These are phyloP conservation scores for Bipolaris gigantea DNA, from an alignment of 2,329 filamentous ascomycete genomes.

Conservation along the genomic window DNA sequence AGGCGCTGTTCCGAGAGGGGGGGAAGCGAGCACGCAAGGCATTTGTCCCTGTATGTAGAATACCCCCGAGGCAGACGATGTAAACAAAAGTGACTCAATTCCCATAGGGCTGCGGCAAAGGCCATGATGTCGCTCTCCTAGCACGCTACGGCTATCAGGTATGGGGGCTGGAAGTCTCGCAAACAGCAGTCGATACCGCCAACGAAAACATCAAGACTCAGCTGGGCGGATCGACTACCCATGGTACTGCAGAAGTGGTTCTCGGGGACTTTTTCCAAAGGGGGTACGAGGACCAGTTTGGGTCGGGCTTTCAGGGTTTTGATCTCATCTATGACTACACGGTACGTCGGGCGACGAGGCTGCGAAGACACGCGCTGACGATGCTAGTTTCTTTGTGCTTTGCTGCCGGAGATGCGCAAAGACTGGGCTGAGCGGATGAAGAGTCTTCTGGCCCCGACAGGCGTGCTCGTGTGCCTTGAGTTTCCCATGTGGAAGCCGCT, in stretches of 20 bases:
- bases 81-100: neutral
- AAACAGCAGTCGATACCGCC: conserved; percentile 43
- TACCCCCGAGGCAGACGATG: neutral
- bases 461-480: conserved; percentile 66
- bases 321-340: conserved; percentile 66
- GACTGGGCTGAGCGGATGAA: conserved; percentile 59
- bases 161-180: conserved; percentile 69
- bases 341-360: conserved; percentile 39
- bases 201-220: conserved; percentile 16
- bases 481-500: conserved; percentile 72
- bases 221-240: conserved; percentile 5
- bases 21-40: conserved; percentile 55
- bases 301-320: conserved; percentile 39
- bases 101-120: conserved; percentile 67
- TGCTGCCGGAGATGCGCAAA: conserved; percentile 57
- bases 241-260: conserved; percentile 57
- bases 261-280: conserved; percentile 66
- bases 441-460: conserved; percentile 54
- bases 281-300: conserved; percentile 52
- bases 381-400: conserved; percentile 59
- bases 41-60: conserved; percentile 61
- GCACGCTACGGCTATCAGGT: conserved; percentile 73
- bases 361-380: neutral
- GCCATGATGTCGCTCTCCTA: conserved; percentile 76
- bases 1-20: conserved; percentile 23